These are phyloP conservation scores for Tricholoma flavovirens DNA, from an alignment of 768 basidiomycete species.

Conservation along the genomic window DNA sequence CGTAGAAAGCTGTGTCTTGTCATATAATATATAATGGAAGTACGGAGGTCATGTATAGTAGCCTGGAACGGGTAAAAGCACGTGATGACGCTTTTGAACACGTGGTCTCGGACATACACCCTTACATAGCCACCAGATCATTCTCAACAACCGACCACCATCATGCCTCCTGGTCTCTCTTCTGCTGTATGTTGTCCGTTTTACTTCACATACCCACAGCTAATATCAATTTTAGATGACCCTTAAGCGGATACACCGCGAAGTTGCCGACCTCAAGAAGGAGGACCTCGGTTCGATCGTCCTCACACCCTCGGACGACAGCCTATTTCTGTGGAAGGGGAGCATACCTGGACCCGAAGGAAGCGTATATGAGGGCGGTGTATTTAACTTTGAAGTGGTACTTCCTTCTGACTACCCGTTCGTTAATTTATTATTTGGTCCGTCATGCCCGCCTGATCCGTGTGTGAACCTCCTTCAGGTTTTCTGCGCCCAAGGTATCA, in stretches of 20 bases:
- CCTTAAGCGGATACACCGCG: conserved; percentile 77
- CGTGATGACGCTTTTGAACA: background rate
- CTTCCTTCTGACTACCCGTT: conserved; percentile 79
- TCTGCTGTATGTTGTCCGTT: conserved; percentile 16
- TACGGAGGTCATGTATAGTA: background rate
- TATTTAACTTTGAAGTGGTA: conserved; percentile 62
- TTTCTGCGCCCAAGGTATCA: conserved; percentile 71
- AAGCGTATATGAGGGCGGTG: conserved; percentile 75
- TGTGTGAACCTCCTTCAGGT: conserved; percentile 35
- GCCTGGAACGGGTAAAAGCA: background rate
- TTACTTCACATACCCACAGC: background rate
- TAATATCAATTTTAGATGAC: conserved; percentile 37
- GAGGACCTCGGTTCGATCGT: conserved; percentile 75
- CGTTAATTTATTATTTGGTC: conserved; percentile 22
- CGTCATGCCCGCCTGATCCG: conserved; percentile 1
- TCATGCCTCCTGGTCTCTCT: conserved; percentile 22
- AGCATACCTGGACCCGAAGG: conserved; percentile 79
- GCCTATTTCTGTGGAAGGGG: conserved; percentile 69
- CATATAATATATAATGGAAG: background rate
- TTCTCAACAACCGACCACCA: conserved; percentile 5
- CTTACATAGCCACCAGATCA: background rate
- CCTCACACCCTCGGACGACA: conserved; percentile 58
- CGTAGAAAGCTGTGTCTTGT: too few species aligned
- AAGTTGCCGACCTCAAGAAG: conserved; percentile 74
- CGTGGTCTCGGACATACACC: background rate